A percentile compares a stretch with the other conserved stretches of the same genome.
Conservation (phyloP, 176 grass and related monocot genomes). For the Saccharum spontaneum region DNA sequence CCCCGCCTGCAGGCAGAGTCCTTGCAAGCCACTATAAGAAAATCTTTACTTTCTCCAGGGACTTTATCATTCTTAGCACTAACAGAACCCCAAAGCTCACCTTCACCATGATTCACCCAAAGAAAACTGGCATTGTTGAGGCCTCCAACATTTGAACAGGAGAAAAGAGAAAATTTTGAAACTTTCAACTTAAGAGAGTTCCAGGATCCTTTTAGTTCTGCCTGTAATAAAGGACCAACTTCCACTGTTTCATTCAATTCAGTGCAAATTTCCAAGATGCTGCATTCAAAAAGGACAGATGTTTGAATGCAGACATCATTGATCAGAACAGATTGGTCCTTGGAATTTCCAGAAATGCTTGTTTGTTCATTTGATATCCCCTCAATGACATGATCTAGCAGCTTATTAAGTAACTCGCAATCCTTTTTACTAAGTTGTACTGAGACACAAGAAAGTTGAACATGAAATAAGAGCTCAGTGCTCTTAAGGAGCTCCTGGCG, state of each 20-base stretch:
- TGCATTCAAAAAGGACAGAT: constrained; percentile 69
- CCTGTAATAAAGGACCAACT: constrained; percentile 74
- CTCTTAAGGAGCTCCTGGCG: constrained; percentile 74
- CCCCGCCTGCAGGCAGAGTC: constrained; percentile 70
- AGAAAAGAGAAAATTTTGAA: constrained; percentile 72
- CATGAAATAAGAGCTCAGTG: constrained; percentile 74
- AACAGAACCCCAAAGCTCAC: constrained; percentile 80
- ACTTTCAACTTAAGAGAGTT: constrained; percentile 61
- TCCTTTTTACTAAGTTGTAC: constrained; percentile 71
- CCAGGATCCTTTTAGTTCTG: constrained; percentile 86
- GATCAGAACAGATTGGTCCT: constrained; percentile 25
- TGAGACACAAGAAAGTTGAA: constrained; percentile 60
- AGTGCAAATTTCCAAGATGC: constrained; percentile 64
- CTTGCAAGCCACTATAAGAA: constrained; percentile 72
- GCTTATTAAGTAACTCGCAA: constrained; percentile 52
- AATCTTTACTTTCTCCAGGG: constrained; percentile 53
- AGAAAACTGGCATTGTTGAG: constrained; percentile 55
- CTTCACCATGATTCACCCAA: constrained; percentile 80
- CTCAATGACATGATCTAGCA: constrained; percentile 60
- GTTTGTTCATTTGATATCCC: constrained; percentile 50
- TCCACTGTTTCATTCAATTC: constrained; percentile 62
- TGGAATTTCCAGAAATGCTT: constrained; percentile 28
- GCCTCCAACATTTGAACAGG: constrained; percentile 79
- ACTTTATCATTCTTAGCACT: constrained; percentile 39
- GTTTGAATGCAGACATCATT: constrained; percentile 56